Base-by-base conservation (phyloP, 1,284 basidiomycete genomes). In the Phylloboletellus chloephorus region DNA sequence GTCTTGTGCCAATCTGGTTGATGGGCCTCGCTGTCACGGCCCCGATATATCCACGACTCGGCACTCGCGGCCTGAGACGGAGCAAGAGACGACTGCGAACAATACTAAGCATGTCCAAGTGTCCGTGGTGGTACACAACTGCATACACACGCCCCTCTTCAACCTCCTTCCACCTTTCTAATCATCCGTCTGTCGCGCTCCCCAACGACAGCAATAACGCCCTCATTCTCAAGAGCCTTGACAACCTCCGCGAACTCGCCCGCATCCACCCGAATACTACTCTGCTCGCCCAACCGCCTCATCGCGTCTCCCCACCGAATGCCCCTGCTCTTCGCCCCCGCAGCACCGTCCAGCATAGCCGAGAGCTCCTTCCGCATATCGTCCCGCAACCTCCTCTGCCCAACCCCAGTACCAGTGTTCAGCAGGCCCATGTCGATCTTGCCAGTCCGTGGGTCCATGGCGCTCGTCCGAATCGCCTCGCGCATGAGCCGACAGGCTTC, bases 361-460 rank as follows among this genome's bases (percentile, higher is more conserved):
- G 92, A 58, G 10, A 90, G 63, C 54, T 89, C 92, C 53, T 76
- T 79, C 55, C 85, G 79, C 72, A 96, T 81, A 64, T 94, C 92
- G 15, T 86, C 86, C 26, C 82, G 76, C 64, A 91, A 61, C 57
- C 81, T 83, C 46, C 93, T 73, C 65, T 94, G 86, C 23, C 90
- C 82, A 46, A 79, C 69, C 3, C 89, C 91, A 17, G 90, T 90
- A 5, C 95, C 95, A 0, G 93, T 96, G 61, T 93, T 95, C 58
- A 98, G 79, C 54, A 98, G 67, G 47, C 95, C 91, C 75, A 98
- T 85, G 63, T 98, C 95, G 58, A 98, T 92, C 69, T 91, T 86
- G 41, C 94, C 94, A 2, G 94, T 98, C 23, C 88, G 74, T 7
- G 94, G 94, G 65, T 98, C 95, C 70, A 93, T 91, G 49, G 92